Evolutionary conservation across 305 asterid species (phyloP).

Genomic region (Fraxinus ornus): DNA sequence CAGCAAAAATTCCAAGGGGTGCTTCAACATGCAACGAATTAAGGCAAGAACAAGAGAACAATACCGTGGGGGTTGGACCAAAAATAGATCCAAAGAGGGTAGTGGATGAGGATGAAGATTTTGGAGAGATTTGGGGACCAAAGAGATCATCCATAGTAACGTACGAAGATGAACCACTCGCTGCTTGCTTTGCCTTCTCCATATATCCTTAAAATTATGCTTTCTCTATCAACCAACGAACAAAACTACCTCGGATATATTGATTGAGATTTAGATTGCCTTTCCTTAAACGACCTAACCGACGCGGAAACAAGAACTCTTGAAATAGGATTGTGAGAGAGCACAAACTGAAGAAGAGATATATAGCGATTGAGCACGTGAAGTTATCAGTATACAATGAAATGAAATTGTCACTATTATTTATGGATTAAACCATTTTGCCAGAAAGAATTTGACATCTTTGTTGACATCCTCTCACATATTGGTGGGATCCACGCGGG

Average conservation of each 20-base stretch:
- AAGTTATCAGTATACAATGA: constrained; percentile 32
- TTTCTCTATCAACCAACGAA: constrained; percentile 10
- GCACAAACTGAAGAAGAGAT: not conserved
- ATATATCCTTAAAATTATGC: constrained; percentile 26
- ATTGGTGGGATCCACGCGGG: no score
- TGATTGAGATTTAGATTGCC: not conserved
- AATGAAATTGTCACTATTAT: constrained; percentile 33
- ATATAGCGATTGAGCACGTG: constrained; percentile 21
- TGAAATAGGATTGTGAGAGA: not conserved
- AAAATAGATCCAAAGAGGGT: constrained; percentile 61
- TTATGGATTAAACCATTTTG: no score
- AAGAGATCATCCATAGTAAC: constrained; percentile 54
- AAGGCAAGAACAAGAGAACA: not conserved
- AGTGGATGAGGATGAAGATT: constrained; percentile 38
- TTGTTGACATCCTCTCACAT: no score
- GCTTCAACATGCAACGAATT: not conserved
- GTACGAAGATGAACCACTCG: constrained; percentile 47
- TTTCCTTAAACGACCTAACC: not conserved
- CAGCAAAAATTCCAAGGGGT: not conserved
- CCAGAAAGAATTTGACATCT: no score
- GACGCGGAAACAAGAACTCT: not conserved
- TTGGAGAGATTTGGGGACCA: constrained; percentile 52
- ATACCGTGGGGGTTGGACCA: constrained; percentile 44
- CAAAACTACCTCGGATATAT: constrained; percentile 3
- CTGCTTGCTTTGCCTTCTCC: constrained; percentile 58